phyloP scores from a whole-genome alignment of 352 stramenopile species.

The Peronosclerospora sorghi region DNA sequence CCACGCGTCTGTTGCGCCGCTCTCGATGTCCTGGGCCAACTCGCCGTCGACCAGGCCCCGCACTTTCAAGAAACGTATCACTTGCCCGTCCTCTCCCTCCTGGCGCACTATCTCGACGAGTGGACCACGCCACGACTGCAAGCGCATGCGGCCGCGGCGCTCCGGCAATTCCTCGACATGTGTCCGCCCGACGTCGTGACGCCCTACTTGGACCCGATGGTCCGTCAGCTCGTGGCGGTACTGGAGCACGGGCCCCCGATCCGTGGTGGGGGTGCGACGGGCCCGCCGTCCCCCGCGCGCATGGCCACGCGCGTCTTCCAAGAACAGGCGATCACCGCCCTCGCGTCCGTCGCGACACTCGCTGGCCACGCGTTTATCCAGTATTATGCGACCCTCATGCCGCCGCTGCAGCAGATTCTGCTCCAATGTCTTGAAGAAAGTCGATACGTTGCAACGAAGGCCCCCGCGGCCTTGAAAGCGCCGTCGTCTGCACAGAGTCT shows the following conservation, averaged over 20 bases:
- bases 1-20: conserved; percentile 74
- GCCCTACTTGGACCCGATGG: conserved; percentile 65
- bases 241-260: conserved; percentile 30
- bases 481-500: conserved; percentile 29
- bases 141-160: conserved; percentile 57
- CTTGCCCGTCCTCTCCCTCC: conserved; percentile 40
- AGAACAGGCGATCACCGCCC: conserved; percentile 68
- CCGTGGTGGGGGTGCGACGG: conserved; percentile 2
- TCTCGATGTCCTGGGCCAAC: conserved; percentile 73
- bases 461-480: conserved; percentile 14
- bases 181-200: conserved; percentile 47
- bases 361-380: conserved; percentile 47
- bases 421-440: conserved; percentile 51
- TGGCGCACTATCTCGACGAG: conserved; percentile 60
- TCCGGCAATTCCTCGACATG: conserved; percentile 82
- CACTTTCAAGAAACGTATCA: conserved; percentile 76
- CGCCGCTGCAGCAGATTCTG: conserved; percentile 60
- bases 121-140: conserved; percentile 50
- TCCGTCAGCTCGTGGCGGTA: conserved; percentile 55
- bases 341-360: conserved; percentile 71
- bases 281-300: conserved; percentile 10
- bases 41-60: conserved; percentile 67
- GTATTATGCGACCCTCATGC: conserved; percentile 70
- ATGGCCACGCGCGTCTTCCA: conserved; percentile 48
- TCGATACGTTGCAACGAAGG: conserved; percentile 13